These are phyloP conservation scores for Penicillium sp. DNA, from an alignment of 2,329 filamentous ascomycete genomes.

Conservation along the genomic window DNA sequence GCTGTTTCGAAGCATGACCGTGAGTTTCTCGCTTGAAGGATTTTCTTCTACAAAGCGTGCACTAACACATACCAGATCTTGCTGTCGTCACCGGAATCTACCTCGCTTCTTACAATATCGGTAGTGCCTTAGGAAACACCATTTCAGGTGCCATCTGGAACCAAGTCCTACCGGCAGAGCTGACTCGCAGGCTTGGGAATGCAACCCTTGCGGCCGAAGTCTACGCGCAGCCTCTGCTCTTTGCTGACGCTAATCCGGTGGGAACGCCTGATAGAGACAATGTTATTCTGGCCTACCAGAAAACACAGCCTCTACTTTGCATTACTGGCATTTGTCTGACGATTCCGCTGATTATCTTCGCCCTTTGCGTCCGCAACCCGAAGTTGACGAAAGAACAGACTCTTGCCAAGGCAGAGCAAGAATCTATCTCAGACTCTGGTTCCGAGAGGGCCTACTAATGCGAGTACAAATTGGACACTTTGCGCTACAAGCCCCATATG, in stretches of 20 bases:
- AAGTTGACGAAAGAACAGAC: constrained; percentile 54
- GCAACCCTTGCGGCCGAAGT: constrained; percentile 47
- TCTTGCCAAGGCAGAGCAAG: constrained; percentile 9
- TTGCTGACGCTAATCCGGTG: constrained; percentile 43
- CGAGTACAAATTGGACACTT: no score
- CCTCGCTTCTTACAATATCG: constrained; percentile 68
- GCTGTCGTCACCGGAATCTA: constrained; percentile 69
- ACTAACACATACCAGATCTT: constrained; percentile 36
- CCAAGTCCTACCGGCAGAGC: constrained; percentile 59
- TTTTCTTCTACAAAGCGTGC: not conserved
- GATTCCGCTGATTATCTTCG: constrained; percentile 54
- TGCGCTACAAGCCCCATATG: not conserved
- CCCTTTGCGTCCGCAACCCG: constrained; percentile 55
- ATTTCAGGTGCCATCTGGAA: constrained; percentile 69
- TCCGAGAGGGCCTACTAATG: not conserved
- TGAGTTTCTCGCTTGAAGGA: constrained; percentile 24
- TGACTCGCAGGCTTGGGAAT: constrained; percentile 50
- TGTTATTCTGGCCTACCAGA: constrained; percentile 53
- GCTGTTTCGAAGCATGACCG: constrained; percentile 58
- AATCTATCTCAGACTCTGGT: not conserved
- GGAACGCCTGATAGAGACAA: constrained; percentile 54
- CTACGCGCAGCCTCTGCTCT: constrained; percentile 48
- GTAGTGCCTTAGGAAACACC: constrained; percentile 65
- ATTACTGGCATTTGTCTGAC: constrained; percentile 59
- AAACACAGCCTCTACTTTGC: constrained; percentile 56